Base-by-base conservation (phyloP, 371 early-diverging fungal species). In the Chytridiales sp. region DNA sequence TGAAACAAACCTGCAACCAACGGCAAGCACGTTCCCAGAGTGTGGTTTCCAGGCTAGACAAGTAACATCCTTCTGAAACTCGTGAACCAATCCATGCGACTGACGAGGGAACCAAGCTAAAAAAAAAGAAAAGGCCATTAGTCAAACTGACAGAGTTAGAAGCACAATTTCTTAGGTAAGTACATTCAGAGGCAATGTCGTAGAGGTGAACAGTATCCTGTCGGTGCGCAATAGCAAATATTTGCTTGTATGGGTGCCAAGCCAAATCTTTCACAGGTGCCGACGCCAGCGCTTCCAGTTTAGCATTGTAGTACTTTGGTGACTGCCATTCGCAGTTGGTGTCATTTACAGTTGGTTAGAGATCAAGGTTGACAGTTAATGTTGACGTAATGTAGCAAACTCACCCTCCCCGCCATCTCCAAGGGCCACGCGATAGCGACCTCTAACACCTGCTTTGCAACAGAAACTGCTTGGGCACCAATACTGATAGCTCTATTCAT, bases 1-100 rank as follows among this genome's bases (percentile, higher is more conserved):
- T 26, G 22, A n/a, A 11, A 46, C 26, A 40, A 72, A 75, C 77
- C 72, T 62, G 48, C 78, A 78, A 6, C 81, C 84, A 26, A 84
- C 82, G 0, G 86, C 86, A 17, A 86, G 59, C 2, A 66, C 62
- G 0, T 70, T 78, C 6, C 70, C 67, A 19, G 77, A 56, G 30
- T 68, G 64, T 42, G 69, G 69, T 46, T 76, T 82, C 84, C 84
- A 86, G 58, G 76, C 80, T 13, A 83, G 29, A 41, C 81, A 78
- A 0, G 78, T 78, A 21, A 83, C 74, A 30, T 74, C 69, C 31
- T 68, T 53, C 77, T 83, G 83, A 17, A 64, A 64, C 3, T 57
- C 62, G 51, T 83, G 78, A 8, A 47, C 43, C 24, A 86, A 57
- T 0, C 77, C 71, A 31, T 53, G 51, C 36, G 21, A 31, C 36